Percentiles rank a stretch among this genome's conserved stretches.
These are phyloP conservation scores for Vaccinium vitisidaea DNA, from an alignment of 148 eudicot genomes.

Conservation along the genomic window DNA sequence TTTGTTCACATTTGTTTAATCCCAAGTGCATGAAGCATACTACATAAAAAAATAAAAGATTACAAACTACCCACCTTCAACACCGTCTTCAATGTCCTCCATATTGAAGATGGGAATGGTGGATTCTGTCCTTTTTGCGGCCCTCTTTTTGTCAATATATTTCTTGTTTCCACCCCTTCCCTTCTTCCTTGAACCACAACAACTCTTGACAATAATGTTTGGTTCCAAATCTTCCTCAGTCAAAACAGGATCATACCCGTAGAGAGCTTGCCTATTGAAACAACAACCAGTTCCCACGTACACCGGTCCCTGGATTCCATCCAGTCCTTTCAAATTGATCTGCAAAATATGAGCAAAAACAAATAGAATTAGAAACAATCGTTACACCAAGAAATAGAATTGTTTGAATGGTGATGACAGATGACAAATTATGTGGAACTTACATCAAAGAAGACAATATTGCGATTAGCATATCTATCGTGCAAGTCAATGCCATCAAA, in stretches of 20 bases:
- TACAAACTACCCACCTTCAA: constrained; percentile 56
- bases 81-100: constrained; percentile 94
- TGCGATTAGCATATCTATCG: constrained; percentile 98
- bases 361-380: constrained; percentile 11
- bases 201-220: constrained; percentile 71
- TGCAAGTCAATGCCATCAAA: constrained; percentile 96
- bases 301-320: constrained; percentile 96
- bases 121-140: constrained; percentile 78
- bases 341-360: constrained; percentile 26
- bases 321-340: constrained; percentile 97
- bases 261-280: constrained; percentile 94
- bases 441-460: constrained; percentile 96
- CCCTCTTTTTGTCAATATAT: constrained; percentile 75
- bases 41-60: neutral
- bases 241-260: constrained; percentile 93
- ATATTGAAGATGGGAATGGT: constrained; percentile 88
- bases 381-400: neutral
- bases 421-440: constrained; percentile 24
- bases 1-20: neutral
- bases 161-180: constrained; percentile 62
- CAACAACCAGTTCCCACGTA: constrained; percentile 99
- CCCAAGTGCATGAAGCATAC: neutral
- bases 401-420: neutral
- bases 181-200: constrained; percentile 88
- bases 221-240: constrained; percentile 94